phyloP scores from a whole-genome alignment of 2,329 filamentous ascomycete genomes.

The Leptoxyphium fumago region DNA sequence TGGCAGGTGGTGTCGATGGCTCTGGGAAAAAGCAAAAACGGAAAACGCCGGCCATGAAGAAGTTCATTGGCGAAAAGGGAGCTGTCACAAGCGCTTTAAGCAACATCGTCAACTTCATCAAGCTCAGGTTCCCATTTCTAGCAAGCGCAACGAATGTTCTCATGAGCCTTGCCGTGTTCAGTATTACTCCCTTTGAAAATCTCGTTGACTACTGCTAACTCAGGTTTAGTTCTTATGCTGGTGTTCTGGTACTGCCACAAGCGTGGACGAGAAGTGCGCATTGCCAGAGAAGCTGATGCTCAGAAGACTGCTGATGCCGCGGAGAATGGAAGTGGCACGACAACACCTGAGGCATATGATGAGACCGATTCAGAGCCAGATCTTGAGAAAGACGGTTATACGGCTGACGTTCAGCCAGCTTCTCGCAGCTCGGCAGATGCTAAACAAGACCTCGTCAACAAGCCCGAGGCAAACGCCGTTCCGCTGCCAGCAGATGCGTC shows the following conservation, averaged over 20 bases:
- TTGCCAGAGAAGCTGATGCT: conserved; percentile 30
- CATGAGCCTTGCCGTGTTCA: conserved; percentile 75
- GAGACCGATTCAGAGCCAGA: neutral
- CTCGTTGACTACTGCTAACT: conserved; percentile 3
- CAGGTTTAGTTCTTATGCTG: conserved; percentile 61
- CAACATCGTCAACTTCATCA: conserved; percentile 80
- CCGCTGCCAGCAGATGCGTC: neutral
- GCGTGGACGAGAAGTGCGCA: conserved; percentile 70
- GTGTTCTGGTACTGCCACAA: conserved; percentile 98
- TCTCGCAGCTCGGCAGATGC: neutral
- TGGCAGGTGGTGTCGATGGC: conserved; percentile 5
- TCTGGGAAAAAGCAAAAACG: conserved; percentile 46
- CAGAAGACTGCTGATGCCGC: conserved; percentile 1
- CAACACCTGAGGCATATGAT: neutral
- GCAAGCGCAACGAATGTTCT: conserved; percentile 75
- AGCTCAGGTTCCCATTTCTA: conserved; percentile 76
- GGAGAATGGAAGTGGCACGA: neutral
- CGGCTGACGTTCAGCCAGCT: neutral
- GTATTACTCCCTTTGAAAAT: conserved; percentile 39
- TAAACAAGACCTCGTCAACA: neutral
- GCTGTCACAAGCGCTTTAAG: conserved; percentile 70
- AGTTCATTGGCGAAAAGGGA: conserved; percentile 74
- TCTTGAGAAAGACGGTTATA: neutral
- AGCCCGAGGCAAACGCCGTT: neutral
- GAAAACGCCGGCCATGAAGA: conserved; percentile 57